Evolutionary conservation across 768 basidiomycete genomes (phyloP), one percentile per base, ranked within the genome.

Genomic region (Pholiota conissans): DNA sequence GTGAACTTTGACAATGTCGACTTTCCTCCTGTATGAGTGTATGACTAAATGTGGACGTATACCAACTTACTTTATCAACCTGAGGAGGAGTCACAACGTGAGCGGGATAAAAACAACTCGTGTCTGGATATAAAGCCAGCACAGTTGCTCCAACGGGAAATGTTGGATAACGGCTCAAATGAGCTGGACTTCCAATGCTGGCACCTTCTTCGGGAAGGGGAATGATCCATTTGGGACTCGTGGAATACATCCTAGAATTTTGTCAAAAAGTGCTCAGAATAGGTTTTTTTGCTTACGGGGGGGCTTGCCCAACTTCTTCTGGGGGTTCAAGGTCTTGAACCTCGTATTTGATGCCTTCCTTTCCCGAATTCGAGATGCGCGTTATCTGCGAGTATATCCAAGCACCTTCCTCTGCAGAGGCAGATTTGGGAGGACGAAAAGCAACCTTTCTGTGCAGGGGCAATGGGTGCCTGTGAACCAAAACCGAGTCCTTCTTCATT

Each of bases 111-210:
- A 94, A 94, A 68, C 90, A 92, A 63, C 90, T 93, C 0, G 92
- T 94, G 66, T 94, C 92, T 0, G 92, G 92, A 71, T 93, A 94
- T n/a, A 93, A 75, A 1, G 90, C 92, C 82, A 94, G 83, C 9
- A 94, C 92, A 0, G 80, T 89, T 20, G 87, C 84, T 3, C 90
- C 86, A 0, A 81, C 73, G 22, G 81, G 73, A 67, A 91, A 94
- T 61, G 86, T 86, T 45, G 84, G 89, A 67, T 91, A 91, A 3
- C 84, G 78, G 63, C 77, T 83, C 37, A 85, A 75, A 72, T 91
- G 89, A 16, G 86, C 78, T 0, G 89, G 79, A 65, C 73, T 85
- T 46, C 79, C 82, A 27, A 76, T 68, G 9, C 75, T 72, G 1
- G 87, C 85, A 45, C 72, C 80, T 3, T 85, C 86, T 65, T 93